Evolutionary conservation across 352 stramenopile species (phyloP), one percentile per base, ranked within the genome.

Genomic region (Thalassiosira livingstoniorum): DNA sequence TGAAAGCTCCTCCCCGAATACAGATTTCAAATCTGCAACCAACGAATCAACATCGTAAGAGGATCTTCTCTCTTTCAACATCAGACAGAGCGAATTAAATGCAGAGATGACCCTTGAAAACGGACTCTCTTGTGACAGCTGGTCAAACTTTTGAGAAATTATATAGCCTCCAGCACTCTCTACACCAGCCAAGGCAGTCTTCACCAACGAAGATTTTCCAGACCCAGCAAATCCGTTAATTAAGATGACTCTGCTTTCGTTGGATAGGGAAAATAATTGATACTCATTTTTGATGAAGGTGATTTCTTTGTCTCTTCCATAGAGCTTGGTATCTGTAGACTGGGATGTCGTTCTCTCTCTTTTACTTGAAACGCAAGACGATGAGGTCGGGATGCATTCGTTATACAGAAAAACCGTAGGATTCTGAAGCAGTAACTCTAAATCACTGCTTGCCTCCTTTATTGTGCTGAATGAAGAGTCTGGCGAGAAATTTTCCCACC

Each of bases 151-250:
- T 2, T 83, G 75, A 18, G 66, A 62, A 1, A 83, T 27, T 23
- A 83, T 68, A 75, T 83, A 83, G 7, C 75, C 75, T 3, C 62
- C 75, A 27, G 45, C 37, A 15, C 43, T 31, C 39, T 60, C 54
- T 0, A 83, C 68, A 10, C 67, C 25, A 2, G 61, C 47, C 15
- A 43, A 69, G 21, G 78, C 61, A n/a, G 51, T 70, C 7, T 83
- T 21, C 23, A 83, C 67, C 11, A 83, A 47, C 39, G 27, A 53
- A 11, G 34, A 68, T 27, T 83, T 83, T n/a, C 75, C 75, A 54
- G 27, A 61, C 2, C 75, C 79, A 32, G 67, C 76, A 47, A 66
- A 87, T 47, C 80, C 80, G 1, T 32, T 60, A 63, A 87, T 75
- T 13, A 86, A 74, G 42, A 86, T 63, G 7, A 72, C 72, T 42